Evolutionary conservation across 495 filamentous ascomycete genomes (phyloP).

Genomic region (Hypoxylon lienhwacheense): DNA sequence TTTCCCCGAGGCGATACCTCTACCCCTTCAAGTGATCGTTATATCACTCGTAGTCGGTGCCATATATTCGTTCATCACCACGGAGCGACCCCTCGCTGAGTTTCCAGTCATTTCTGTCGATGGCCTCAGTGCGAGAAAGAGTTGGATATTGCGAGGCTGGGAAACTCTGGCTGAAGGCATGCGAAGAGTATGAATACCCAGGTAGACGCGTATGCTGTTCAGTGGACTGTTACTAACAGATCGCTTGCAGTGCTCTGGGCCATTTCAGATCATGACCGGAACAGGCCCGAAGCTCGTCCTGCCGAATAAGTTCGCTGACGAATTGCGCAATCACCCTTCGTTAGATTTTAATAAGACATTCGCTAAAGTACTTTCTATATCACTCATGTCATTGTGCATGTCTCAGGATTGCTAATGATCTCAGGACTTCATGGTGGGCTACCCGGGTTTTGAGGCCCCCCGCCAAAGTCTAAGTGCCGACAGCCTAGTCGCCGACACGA

Average conservation of each 20-base stretch:
- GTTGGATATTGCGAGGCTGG: slow-evolving; percentile 29
- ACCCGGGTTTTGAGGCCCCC: slow-evolving; percentile 53
- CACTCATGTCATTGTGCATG: background rate
- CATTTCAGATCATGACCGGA: slow-evolving; percentile 39
- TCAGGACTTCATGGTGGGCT: slow-evolving; percentile 50
- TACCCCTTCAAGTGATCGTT: slow-evolving; percentile 32
- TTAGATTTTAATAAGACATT: slow-evolving; percentile 47
- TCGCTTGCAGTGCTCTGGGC: slow-evolving; percentile 28
- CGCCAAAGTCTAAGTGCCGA: slow-evolving; percentile 28
- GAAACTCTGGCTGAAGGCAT: slow-evolving; percentile 30
- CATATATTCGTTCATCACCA: slow-evolving; percentile 32
- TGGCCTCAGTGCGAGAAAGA: slow-evolving; percentile 31
- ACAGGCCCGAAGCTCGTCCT: slow-evolving; percentile 46
- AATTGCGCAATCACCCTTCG: slow-evolving; percentile 49
- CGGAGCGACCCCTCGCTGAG: slow-evolving; percentile 28
- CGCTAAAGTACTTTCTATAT: slow-evolving; percentile 39
- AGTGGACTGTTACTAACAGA: slow-evolving; percentile 5
- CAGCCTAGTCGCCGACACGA: slow-evolving; percentile 42
- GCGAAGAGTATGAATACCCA: slow-evolving; percentile 17
- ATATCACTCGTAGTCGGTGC: slow-evolving; percentile 28
- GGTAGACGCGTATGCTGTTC: background rate
- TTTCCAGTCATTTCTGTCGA: slow-evolving; percentile 35
- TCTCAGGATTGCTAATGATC: slow-evolving; percentile 4
- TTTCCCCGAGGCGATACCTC: slow-evolving; percentile 31
- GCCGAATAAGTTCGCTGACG: slow-evolving; percentile 53